Percentiles rank a stretch among this genome's conserved stretches.
phyloP scores from a whole-genome alignment of 805 yeast species.

The Candida tibetensis region DNA sequence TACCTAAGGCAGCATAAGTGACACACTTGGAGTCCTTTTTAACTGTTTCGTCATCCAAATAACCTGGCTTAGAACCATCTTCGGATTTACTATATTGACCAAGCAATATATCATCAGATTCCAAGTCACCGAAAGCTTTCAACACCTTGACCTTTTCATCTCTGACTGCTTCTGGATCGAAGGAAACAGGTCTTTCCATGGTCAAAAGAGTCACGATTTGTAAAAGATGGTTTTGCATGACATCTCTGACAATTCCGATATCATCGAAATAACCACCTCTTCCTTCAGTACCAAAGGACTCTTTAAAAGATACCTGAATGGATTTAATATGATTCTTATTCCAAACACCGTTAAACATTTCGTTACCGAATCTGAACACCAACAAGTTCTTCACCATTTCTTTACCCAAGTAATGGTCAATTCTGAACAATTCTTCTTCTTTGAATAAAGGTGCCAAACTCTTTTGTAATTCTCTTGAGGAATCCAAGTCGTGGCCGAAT shows the following conservation, averaged over 20 bases:
- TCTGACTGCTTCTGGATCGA: constrained; percentile 88
- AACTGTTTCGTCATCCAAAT: constrained; percentile 90
- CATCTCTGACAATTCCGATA: constrained; percentile 95
- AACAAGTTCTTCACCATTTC: constrained; percentile 95
- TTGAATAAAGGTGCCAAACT: constrained; percentile 80
- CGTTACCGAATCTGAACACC: constrained; percentile 88
- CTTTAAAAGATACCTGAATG: constrained; percentile 91
- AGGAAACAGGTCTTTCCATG: constrained; percentile 94
- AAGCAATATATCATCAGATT: constrained; percentile 61
- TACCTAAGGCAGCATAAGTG: constrained; percentile 83
- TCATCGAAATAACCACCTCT: constrained; percentile 97
- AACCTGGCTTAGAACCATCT: constrained; percentile 89
- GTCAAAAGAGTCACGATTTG: constrained; percentile 89
- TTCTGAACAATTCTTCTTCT: constrained; percentile 91
- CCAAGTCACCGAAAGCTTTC: constrained; percentile 72
- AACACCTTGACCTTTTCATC: constrained; percentile 95
- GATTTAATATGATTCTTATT: constrained; percentile 72
- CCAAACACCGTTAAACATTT: constrained; percentile 87
- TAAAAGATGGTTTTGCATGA: constrained; percentile 94
- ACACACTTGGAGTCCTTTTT: constrained; percentile 78
- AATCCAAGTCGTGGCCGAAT: constrained; percentile 85
- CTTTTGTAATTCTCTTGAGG: constrained; percentile 73
- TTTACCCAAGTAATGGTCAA: constrained; percentile 96
- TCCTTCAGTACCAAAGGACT: constrained; percentile 98
- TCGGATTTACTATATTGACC: constrained; percentile 86